Percentiles rank a stretch among this genome's conserved stretches.
These are phyloP conservation scores for Ottelia alismoides DNA, from an alignment of 106 monocot genomes.

Conservation along the genomic window DNA sequence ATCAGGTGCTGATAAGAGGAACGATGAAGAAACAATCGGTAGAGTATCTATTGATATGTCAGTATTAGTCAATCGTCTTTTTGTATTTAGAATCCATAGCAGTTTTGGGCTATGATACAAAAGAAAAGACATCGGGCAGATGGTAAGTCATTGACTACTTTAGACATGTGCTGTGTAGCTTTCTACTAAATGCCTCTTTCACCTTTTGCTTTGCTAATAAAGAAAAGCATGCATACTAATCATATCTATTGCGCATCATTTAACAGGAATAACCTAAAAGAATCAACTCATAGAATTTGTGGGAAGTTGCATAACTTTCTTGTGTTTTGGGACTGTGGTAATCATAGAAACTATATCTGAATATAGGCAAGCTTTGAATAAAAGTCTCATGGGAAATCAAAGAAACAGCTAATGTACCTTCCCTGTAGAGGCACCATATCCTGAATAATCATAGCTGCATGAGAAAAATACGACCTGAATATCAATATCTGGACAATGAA, in stretches of 20 bases:
- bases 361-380: neutral
- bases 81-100: neutral
- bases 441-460: slow-evolving; percentile 90
- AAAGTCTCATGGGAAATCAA: neutral
- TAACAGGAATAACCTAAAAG: neutral
- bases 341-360: neutral
- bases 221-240: neutral
- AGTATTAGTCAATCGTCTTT: neutral
- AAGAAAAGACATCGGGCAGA: too few species aligned
- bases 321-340: neutral
- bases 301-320: neutral
- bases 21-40: neutral
- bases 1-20: neutral
- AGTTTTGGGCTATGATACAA: neutral
- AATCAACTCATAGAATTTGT: neutral
- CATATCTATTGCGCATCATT: neutral
- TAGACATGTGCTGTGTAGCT: too few species aligned
- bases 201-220: too few species aligned
- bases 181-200: too few species aligned
- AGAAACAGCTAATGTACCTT: slow-evolving; percentile 35
- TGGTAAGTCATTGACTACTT: too few species aligned
- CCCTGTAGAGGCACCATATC: slow-evolving; percentile 83
- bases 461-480: neutral
- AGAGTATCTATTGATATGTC: neutral
- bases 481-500: neutral